phyloP scores from a whole-genome alignment of 805 yeast genomes.

The Candida fluviatilis region DNA sequence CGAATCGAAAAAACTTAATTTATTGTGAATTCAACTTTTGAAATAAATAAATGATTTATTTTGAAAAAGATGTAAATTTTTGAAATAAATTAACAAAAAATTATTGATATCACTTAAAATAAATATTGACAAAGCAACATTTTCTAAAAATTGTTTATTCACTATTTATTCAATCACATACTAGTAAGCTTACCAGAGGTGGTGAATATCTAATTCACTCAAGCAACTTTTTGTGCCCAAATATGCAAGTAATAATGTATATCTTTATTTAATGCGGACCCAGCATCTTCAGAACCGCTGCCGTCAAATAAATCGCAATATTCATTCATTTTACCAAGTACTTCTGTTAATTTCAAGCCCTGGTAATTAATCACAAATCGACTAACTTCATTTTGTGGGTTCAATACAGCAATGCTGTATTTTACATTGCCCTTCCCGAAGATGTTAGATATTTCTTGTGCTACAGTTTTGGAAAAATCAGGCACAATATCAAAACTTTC shows the following conservation, averaged over 20 bases:
- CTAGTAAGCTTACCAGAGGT: too few species aligned
- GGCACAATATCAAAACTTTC: constrained; percentile 20
- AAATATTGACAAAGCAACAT: too few species aligned
- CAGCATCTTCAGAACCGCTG: constrained; percentile 1
- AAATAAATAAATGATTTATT: too few species aligned
- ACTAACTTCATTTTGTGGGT: constrained; percentile 26
- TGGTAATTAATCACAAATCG: constrained; percentile 25
- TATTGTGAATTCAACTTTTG: too few species aligned
- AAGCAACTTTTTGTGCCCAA: background rate
- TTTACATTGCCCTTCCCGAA: constrained; percentile 34
- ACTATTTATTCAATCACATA: too few species aligned
- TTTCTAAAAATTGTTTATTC: too few species aligned
- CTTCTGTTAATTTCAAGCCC: constrained; percentile 27
- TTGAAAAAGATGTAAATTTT: too few species aligned
- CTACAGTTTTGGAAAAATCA: constrained; percentile 18
- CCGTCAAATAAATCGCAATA: constrained; percentile 19
- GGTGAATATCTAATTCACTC: background rate
- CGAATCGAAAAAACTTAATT: too few species aligned
- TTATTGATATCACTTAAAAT: too few species aligned
- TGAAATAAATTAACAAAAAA: too few species aligned
- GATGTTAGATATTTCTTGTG: constrained; percentile 18
- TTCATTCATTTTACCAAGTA: constrained; percentile 27
- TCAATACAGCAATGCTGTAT: constrained; percentile 25
- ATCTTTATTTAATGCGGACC: background rate
- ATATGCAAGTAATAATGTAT: constrained; percentile 1